Conservation (phyloP, 1,139 yeast species). For the Blastobotrys serpentis region DNA sequence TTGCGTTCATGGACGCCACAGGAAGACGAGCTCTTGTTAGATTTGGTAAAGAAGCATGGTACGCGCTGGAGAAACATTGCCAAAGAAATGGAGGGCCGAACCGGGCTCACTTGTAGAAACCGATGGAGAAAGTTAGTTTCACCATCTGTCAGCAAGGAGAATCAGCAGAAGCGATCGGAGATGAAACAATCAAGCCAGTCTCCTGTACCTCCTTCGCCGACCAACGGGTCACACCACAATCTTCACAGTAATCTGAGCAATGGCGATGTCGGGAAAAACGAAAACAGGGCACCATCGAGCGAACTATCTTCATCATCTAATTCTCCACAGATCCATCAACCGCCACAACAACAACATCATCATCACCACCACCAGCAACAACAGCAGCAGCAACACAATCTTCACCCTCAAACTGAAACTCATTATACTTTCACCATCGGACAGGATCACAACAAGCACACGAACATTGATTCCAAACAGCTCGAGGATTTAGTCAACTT, state of each 20-base stretch:
- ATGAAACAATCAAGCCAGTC: slow-evolving; percentile 5
- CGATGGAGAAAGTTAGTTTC: slow-evolving; percentile 88
- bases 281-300: neutral
- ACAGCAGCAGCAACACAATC: slow-evolving; percentile 10
- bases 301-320: slow-evolving; percentile 3
- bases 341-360: slow-evolving; percentile 1
- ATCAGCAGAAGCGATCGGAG: slow-evolving; percentile 29
- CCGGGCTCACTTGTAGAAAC: slow-evolving; percentile 86
- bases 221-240: neutral
- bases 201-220: slow-evolving; percentile 6
- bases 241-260: neutral
- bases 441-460: slow-evolving; percentile 14
- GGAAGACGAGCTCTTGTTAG: slow-evolving; percentile 69
- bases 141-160: slow-evolving; percentile 53
- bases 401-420: slow-evolving; percentile 20
- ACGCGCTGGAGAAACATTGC: slow-evolving; percentile 90
- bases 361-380: slow-evolving; percentile 4
- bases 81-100: slow-evolving; percentile 68
- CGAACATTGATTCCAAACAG: slow-evolving; percentile 22
- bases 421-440: slow-evolving; percentile 20
- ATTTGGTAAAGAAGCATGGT: slow-evolving; percentile 69
- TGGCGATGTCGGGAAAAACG: too few species aligned
- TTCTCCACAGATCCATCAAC: slow-evolving; percentile 2
- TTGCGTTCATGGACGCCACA: slow-evolving; percentile 75
- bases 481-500: slow-evolving; percentile 43